Evolutionary conservation across 2,329 filamentous ascomycete species (phyloP), one percentile per base, ranked within the genome.

Genomic region (Aspergillus thermomutatus): DNA sequence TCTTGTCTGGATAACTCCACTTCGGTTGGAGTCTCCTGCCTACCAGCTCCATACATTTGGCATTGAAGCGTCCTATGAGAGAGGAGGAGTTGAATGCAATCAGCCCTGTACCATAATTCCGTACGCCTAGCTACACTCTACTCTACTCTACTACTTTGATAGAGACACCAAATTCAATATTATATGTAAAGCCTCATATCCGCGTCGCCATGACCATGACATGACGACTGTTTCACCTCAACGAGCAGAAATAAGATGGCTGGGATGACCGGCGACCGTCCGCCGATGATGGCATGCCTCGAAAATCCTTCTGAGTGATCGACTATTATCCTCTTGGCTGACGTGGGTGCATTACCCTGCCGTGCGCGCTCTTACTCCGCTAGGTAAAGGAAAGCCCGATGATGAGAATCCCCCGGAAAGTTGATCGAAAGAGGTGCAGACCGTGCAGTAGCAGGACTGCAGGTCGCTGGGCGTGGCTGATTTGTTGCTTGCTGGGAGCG

Each of bases 341-440:
- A 54, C 52, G 52, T 54, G 23, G 31, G 26, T 41, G 34, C 28
- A 50, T 14, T 11, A 8, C 49, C 14, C 28, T 25, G 46, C 27
- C 46, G 17, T 48, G 51, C 43, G 17, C 27, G 6, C 40, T 50
- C 47, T 50, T 50, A 26, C 50, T 28, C 41, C 68, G 54, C 52
- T 54, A 28, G 46, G 53, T 50, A 54, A 61, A 61, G 52, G 54
- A 48, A 53, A 55, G 54, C 37, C 43, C 53, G 64, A 61, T 60
- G 58, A 61, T 63, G 66, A 67, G 60, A 66, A 69, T 71, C 67
- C 69, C 68, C 68, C 69, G 61, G 69, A 67, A 64, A 66, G 57
- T 55, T n/a, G 46, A 48, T 48, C 46, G 46, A 48, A 27, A 27
- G 4, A 19, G 46, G 21, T 48, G 31, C n/a, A n/a, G n/a, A n/a